A percentile compares a stretch with the other conserved stretches of the same genome.
These are phyloP conservation scores for Mucor lusitanicus DNA, from an alignment of 371 early-diverging fungal genomes.

Conservation along the genomic window DNA sequence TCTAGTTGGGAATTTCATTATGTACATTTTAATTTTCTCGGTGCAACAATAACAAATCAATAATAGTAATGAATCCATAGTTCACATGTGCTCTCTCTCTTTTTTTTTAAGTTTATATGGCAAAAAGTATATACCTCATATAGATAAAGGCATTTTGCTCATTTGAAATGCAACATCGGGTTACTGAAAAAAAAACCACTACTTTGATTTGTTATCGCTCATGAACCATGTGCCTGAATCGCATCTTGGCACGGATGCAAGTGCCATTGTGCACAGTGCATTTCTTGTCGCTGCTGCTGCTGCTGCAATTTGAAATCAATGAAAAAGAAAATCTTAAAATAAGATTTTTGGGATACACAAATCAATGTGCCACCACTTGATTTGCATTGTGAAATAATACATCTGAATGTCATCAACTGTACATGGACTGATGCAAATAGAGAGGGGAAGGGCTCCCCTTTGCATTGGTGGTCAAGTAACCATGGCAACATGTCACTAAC, in stretches of 20 bases:
- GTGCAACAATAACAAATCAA: conserved; percentile 4
- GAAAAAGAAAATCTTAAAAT: not conserved
- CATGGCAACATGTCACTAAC: not conserved
- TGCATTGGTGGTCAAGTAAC: not conserved
- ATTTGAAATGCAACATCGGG: not conserved
- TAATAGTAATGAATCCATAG: not conserved
- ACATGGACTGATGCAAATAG: not conserved
- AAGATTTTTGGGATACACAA: conserved; percentile 9
- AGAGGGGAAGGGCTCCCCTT: not conserved
- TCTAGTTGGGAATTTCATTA: not conserved
- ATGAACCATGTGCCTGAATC: not conserved
- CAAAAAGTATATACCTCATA: not conserved
- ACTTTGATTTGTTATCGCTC: too few species aligned
- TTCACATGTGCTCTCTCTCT: not conserved
- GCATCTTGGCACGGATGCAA: not conserved
- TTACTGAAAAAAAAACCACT: too few species aligned
- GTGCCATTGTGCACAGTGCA: not conserved
- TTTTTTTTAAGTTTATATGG: not conserved
- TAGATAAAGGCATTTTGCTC: not conserved
- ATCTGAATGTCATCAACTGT: conserved; percentile 6
- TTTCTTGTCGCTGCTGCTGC: not conserved
- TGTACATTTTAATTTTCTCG: not conserved
- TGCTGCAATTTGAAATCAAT: too few species aligned
- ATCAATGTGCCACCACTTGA: conserved; percentile 18
- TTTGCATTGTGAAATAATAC: conserved; percentile 10